phyloP scores from a whole-genome alignment of 2,329 filamentous ascomycete genomes.

The Fusarium sp. region DNA sequence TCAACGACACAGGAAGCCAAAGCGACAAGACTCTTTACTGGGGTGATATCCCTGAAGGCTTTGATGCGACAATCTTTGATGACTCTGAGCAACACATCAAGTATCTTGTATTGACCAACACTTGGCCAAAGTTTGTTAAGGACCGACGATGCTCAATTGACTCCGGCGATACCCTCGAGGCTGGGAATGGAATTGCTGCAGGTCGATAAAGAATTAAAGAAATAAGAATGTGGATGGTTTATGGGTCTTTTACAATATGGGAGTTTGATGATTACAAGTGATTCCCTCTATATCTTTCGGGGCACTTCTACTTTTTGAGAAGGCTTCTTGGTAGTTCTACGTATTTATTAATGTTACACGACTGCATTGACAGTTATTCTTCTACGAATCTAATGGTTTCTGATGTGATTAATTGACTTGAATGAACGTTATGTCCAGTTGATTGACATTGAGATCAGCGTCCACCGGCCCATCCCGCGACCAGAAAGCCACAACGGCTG shows the following conservation, averaged over 20 bases:
- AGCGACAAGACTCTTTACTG: constrained; percentile 51
- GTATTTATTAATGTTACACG: constrained; percentile 31
- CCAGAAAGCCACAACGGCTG: constrained; percentile 7
- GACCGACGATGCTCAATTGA: constrained; percentile 55
- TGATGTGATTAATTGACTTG: neutral
- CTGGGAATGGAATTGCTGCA: constrained; percentile 31
- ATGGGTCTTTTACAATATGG: constrained; percentile 10
- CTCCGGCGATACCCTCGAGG: constrained; percentile 43
- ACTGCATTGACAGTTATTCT: constrained; percentile 28
- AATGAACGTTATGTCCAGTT: neutral
- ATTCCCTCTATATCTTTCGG: constrained; percentile 20
- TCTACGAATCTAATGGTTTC: neutral
- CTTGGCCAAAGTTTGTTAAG: constrained; percentile 57
- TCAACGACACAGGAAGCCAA: constrained; percentile 29
- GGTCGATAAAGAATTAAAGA: neutral
- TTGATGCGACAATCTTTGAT: constrained; percentile 69
- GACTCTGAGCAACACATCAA: constrained; percentile 71
- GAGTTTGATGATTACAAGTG: constrained; percentile 39
- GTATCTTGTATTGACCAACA: constrained; percentile 59
- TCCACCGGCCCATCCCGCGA: constrained; percentile 18
- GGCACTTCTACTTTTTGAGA: neutral
- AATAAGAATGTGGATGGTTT: neutral
- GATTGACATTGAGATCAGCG: constrained; percentile 7
- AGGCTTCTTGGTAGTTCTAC: constrained; percentile 20
- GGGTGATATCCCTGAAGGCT: constrained; percentile 63